Evolutionary conservation across 1,139 yeast genomes (phyloP).

Genomic region (Saccharomyces hybrid): DNA sequence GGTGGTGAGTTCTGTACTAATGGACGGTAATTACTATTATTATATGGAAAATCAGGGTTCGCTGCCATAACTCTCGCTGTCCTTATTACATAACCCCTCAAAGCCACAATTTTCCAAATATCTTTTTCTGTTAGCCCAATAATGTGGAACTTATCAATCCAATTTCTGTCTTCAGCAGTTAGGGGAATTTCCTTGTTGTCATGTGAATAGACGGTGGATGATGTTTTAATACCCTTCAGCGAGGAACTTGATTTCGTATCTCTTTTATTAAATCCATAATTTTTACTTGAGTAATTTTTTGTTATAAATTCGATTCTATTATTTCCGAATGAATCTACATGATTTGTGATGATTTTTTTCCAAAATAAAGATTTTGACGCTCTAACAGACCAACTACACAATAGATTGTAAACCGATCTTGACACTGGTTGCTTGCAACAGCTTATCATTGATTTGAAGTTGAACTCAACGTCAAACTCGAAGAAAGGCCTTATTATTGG

Average conservation of each 20-base stretch:
- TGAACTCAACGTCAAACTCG: slow-evolving; percentile 64
- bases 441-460: slow-evolving; percentile 58
- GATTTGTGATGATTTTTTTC: slow-evolving; percentile 44
- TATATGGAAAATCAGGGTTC: slow-evolving; percentile 10
- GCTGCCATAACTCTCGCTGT: slow-evolving; percentile 36
- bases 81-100: slow-evolving; percentile 61
- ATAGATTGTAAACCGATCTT: slow-evolving; percentile 55
- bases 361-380: slow-evolving; percentile 70
- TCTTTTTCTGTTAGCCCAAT: slow-evolving; percentile 68
- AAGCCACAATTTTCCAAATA: slow-evolving; percentile 71
- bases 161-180: slow-evolving; percentile 58
- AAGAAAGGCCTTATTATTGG: slow-evolving; percentile 77
- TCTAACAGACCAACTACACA: slow-evolving; percentile 65
- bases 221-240: background rate
- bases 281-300: slow-evolving; percentile 26
- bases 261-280: slow-evolving; percentile 25
- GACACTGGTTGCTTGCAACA: slow-evolving; percentile 62
- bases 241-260: slow-evolving; percentile 18
- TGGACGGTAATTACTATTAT: slow-evolving; percentile 7
- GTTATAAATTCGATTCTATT: slow-evolving; percentile 36
- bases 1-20: background rate
- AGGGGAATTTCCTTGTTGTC: slow-evolving; percentile 37
- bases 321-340: slow-evolving; percentile 40
- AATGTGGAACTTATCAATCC: slow-evolving; percentile 62
- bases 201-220: slow-evolving; percentile 29